These are phyloP conservation scores for Alternaria gaisen DNA, from an alignment of 2,329 filamentous ascomycete species.

Conservation along the genomic window DNA sequence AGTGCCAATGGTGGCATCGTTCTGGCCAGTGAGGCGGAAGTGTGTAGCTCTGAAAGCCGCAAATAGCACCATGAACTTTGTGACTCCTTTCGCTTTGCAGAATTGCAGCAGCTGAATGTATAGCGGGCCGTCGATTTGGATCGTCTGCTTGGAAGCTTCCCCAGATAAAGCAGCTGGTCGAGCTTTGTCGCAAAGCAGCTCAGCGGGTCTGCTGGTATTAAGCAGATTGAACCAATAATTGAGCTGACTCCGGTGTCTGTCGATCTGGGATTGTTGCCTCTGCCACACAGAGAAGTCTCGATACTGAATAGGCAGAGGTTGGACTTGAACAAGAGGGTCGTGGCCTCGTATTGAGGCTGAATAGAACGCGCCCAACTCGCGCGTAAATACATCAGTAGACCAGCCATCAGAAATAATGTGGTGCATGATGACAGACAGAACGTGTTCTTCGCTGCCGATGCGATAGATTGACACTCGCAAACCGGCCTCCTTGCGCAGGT, in stretches of 20 bases:
- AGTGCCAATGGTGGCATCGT: conserved; percentile 14
- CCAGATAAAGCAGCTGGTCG: conserved; percentile 4
- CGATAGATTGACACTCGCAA: conserved; percentile 4
- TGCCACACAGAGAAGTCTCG: conserved; percentile 9
- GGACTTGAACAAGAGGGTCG: neutral
- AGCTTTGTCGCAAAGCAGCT: conserved; percentile 6
- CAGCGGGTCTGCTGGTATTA: conserved; percentile 1
- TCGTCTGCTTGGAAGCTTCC: neutral
- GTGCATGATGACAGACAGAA: conserved; percentile 19
- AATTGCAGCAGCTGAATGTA: neutral
- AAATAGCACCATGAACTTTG: conserved; percentile 12
- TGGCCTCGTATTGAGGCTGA: neutral
- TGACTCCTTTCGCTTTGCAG: neutral
- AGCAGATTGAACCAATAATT: neutral
- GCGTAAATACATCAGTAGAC: conserved; percentile 9
- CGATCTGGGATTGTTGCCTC: neutral
- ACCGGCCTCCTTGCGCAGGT: neutral
- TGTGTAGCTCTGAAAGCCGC: conserved; percentile 17
- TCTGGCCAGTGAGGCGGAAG: conserved; percentile 13
- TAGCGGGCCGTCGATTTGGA: neutral
- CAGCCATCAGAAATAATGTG: conserved; percentile 22
- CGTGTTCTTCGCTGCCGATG: neutral
- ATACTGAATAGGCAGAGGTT: conserved; percentile 2
- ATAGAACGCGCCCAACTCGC: conserved; percentile 3
- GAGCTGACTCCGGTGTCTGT: neutral